Percentiles rank a stretch among this genome's conserved stretches.
These are phyloP conservation scores for Fusarium temperatum DNA, from an alignment of 2,329 filamentous ascomycete species.

Conservation along the genomic window DNA sequence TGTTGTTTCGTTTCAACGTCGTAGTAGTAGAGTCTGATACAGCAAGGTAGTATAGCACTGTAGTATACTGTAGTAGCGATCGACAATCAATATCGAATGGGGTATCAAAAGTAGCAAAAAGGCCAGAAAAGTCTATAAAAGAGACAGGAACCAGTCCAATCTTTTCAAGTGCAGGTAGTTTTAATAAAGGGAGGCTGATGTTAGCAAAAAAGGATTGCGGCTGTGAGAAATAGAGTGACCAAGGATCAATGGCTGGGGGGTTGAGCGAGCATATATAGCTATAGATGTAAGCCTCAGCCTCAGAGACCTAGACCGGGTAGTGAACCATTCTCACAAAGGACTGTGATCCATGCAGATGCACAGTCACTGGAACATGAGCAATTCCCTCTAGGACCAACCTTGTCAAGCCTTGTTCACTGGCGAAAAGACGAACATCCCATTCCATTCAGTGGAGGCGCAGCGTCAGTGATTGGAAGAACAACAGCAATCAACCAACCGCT, in stretches of 20 bases:
- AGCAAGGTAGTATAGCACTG: not conserved
- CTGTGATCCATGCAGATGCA: constrained; percentile 7
- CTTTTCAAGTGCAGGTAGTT: constrained; percentile 5
- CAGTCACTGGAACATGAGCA: not conserved
- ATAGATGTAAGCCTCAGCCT: constrained; percentile 27
- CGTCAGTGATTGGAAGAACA: constrained; percentile 18
- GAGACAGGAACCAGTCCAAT: constrained; percentile 24
- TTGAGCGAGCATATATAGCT: constrained; percentile 11
- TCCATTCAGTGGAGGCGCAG: constrained; percentile 25
- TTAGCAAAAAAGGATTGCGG: constrained; percentile 14
- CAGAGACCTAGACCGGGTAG: not conserved
- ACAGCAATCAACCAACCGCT: not conserved
- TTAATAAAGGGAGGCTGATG: constrained; percentile 23
- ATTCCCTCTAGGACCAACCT: not conserved
- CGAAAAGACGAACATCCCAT: not conserved
- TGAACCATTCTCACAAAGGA: constrained; percentile 10
- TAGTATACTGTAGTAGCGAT: constrained; percentile 4
- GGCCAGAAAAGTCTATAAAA: not conserved
- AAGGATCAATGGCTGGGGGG: not conserved
- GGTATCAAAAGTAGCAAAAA: constrained; percentile 10
- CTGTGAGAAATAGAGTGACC: constrained; percentile 8
- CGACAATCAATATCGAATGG: constrained; percentile 13
- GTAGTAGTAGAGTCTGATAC: not conserved
- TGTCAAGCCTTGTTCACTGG: constrained; percentile 8
- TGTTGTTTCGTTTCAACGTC: constrained; percentile 11